phyloP scores from a whole-genome alignment of 2,329 filamentous ascomycete genomes.

The Alternaria atra region DNA sequence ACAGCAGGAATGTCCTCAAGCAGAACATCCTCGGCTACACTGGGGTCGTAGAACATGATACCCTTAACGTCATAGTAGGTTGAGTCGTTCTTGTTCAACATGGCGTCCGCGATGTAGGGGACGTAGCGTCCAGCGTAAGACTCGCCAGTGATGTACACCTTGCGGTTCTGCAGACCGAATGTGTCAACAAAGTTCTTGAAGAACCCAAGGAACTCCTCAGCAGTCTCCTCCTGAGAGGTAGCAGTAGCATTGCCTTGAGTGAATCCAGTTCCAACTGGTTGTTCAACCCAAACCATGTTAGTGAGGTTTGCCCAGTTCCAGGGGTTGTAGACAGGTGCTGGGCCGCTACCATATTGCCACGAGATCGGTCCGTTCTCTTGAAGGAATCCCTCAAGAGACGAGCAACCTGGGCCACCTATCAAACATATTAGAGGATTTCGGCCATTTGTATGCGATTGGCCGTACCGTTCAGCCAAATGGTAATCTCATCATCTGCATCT shows the following conservation, averaged over 20 bases:
- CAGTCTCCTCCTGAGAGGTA: constrained; percentile 72
- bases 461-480: constrained; percentile 57
- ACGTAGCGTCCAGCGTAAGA: constrained; percentile 72
- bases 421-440: background rate
- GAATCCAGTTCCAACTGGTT: constrained; percentile 74
- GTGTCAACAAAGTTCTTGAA: constrained; percentile 80
- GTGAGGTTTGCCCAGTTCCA: constrained; percentile 65
- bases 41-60: constrained; percentile 77
- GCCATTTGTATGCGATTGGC: background rate
- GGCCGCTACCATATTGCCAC: constrained; percentile 56
- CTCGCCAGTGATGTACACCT: constrained; percentile 78
- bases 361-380: constrained; percentile 59
- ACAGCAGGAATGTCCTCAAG: constrained; percentile 63
- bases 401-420: constrained; percentile 55
- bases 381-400: constrained; percentile 58
- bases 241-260: constrained; percentile 71
- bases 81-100: constrained; percentile 73
- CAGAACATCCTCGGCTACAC: constrained; percentile 63
- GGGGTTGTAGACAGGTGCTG: constrained; percentile 53
- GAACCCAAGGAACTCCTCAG: constrained; percentile 77
- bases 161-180: constrained; percentile 71
- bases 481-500: constrained; percentile 59
- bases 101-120: constrained; percentile 76
- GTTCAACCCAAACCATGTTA: constrained; percentile 80
- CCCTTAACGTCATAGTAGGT: constrained; percentile 73